Percentiles rank a stretch among this genome's conserved stretches.
Evolutionary conservation across 139 green algal genomes (phyloP).

Genomic region (Trebouxia sp.): DNA sequence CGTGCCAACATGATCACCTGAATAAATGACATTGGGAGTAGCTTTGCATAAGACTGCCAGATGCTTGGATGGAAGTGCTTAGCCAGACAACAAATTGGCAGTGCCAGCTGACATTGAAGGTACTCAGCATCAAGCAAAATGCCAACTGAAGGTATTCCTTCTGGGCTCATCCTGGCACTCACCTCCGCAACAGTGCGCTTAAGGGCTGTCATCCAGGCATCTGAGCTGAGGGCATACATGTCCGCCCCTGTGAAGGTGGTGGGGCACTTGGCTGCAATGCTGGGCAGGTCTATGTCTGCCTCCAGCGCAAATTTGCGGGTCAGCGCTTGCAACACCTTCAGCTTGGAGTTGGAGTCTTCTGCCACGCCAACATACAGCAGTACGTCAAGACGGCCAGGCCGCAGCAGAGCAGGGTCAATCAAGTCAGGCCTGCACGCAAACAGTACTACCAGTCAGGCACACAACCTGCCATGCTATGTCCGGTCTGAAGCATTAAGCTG

Average conservation of each 20-base stretch:
- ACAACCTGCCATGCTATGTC: too few species aligned
- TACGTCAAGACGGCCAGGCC: constrained; percentile 87
- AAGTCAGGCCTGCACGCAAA: constrained; percentile 93
- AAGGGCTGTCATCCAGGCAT: constrained; percentile 87
- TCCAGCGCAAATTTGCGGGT: constrained; percentile 86
- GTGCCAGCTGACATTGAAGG: too few species aligned
- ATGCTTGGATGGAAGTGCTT: background rate
- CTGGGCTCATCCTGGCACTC: too few species aligned
- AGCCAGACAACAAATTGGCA: background rate
- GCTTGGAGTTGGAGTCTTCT: constrained; percentile 38
- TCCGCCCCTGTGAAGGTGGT: constrained; percentile 85
- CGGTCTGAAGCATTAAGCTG: too few species aligned
- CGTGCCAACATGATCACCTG: too few species aligned
- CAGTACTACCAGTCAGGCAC: too few species aligned
- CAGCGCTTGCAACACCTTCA: constrained; percentile 77
- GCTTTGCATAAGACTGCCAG: too few species aligned
- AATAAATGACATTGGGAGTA: too few species aligned
- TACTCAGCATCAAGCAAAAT: too few species aligned
- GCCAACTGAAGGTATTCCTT: too few species aligned
- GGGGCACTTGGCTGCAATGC: constrained; percentile 44
- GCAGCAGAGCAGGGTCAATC: constrained; percentile 88
- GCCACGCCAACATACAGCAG: constrained; percentile 90
- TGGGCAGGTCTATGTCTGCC: constrained; percentile 55
- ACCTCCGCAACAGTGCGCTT: constrained; percentile 47
- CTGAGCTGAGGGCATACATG: constrained; percentile 91